Conservation (phyloP, 352 stramenopile species). For the Globisporangium parvum region DNA sequence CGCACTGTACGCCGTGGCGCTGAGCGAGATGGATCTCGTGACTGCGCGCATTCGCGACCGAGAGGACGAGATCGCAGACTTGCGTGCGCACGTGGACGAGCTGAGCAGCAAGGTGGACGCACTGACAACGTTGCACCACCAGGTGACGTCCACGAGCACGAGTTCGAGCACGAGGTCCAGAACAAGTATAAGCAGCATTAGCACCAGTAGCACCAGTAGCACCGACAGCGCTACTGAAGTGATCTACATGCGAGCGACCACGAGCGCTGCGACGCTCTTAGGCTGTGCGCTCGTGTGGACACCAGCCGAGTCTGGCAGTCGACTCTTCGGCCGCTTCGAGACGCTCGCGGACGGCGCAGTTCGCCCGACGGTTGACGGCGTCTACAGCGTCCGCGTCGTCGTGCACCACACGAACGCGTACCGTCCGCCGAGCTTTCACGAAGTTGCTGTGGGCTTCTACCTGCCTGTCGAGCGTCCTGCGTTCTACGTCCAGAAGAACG, state of each 20-base stretch:
- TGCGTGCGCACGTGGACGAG: conserved; percentile 3
- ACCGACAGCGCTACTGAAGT: no score
- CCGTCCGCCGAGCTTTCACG: background rate
- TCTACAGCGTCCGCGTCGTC: conserved; percentile 1
- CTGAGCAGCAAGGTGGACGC: background rate
- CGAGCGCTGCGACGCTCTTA: no score
- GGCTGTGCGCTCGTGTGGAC: background rate
- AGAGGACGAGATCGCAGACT: conserved; percentile 5
- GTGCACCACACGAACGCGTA: conserved; percentile 1
- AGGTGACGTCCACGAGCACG: no score
- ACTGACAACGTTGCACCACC: background rate
- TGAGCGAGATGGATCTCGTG: conserved; percentile 7
- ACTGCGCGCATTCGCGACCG: conserved; percentile 8
- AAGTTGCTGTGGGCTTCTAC: background rate
- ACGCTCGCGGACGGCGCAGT: background rate
- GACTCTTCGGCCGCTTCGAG: background rate
- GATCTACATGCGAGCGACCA: no score
- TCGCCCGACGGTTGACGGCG: background rate
- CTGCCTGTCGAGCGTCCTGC: background rate
- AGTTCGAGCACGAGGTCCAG: no score
- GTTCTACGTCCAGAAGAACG: background rate
- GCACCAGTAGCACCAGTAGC: no score
- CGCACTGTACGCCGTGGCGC: background rate
- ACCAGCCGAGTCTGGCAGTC: background rate
- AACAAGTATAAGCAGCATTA: no score